These are phyloP conservation scores for Plasmodium malariae DNA, from an alignment of 169 alveolate genomes.

Conservation along the genomic window DNA sequence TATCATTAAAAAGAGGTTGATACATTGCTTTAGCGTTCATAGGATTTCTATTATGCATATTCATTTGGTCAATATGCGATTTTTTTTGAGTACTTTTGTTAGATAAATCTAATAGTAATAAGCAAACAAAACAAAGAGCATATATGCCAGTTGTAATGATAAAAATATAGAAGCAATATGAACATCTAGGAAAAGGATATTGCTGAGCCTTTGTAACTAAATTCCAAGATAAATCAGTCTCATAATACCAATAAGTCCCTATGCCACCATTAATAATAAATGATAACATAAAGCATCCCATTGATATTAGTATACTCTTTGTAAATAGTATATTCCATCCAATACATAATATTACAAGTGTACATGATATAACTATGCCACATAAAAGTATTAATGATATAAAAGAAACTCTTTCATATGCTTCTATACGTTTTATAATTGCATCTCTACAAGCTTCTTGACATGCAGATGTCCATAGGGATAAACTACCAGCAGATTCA, in stretches of 20 bases:
- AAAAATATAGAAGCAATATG: slow-evolving; percentile 60
- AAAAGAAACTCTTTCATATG: slow-evolving; percentile 63
- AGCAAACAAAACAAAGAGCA: slow-evolving; percentile 38
- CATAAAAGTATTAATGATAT: slow-evolving; percentile 52
- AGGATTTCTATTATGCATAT: slow-evolving; percentile 26
- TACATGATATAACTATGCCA: slow-evolving; percentile 41
- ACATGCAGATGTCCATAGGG: slow-evolving; percentile 68
- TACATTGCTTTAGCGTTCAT: slow-evolving; percentile 27
- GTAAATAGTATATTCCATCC: slow-evolving; percentile 61
- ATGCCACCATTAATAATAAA: slow-evolving; percentile 62
- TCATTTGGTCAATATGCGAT: slow-evolving; percentile 35
- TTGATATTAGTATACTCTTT: slow-evolving; percentile 45
- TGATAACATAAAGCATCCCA: slow-evolving; percentile 53
- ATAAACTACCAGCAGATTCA: slow-evolving; percentile 54
- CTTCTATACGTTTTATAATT: slow-evolving; percentile 55
- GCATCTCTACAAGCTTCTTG: slow-evolving; percentile 64
- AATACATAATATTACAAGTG: slow-evolving; percentile 20
- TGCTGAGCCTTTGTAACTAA: slow-evolving; percentile 42
- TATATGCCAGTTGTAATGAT: slow-evolving; percentile 40
- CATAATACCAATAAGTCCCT: slow-evolving; percentile 72
- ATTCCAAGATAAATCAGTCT: slow-evolving; percentile 66
- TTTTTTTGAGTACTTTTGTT: slow-evolving; percentile 33
- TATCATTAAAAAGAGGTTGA: slow-evolving; percentile 40
- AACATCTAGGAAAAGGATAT: slow-evolving; percentile 63
- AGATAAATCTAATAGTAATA: slow-evolving; percentile 21